Percentiles rank a stretch among this genome's conserved stretches.
These are phyloP conservation scores for Gentiana dahurica DNA, from an alignment of 257 asterid genomes.

Conservation along the genomic window DNA sequence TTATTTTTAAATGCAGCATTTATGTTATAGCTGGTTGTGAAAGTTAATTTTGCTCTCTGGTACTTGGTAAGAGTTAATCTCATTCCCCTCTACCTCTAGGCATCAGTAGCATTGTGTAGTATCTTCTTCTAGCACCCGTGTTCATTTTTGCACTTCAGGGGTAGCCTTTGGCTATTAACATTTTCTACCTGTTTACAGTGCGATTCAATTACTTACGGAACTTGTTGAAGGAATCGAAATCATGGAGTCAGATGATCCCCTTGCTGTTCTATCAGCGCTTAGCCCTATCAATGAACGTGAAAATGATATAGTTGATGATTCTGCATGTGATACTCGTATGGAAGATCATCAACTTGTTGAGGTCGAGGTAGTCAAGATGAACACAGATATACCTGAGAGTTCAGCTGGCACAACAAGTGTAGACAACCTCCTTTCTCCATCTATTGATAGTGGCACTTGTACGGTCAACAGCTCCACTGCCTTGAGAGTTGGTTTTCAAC, in stretches of 20 bases:
- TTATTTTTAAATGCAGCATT: too few relatives aligned
- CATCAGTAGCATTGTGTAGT: too few relatives aligned
- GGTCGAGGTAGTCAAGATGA: constrained; percentile 22
- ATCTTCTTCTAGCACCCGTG: too few relatives aligned
- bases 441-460: constrained; percentile 25
- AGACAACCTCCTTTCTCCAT: constrained; percentile 24
- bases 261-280: constrained; percentile 37
- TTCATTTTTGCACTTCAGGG: too few relatives aligned
- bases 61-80: too few relatives aligned
- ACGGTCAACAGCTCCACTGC: constrained; percentile 17
- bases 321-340: constrained; percentile 19
- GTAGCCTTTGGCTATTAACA: too few relatives aligned
- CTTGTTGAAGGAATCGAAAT: constrained; percentile 6
- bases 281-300: constrained; percentile 31
- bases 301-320: constrained; percentile 17
- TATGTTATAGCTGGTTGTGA: too few relatives aligned
- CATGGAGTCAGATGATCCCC: constrained; percentile 59
- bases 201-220: neutral
- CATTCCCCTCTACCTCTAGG: too few relatives aligned
- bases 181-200: too few relatives aligned
- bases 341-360: constrained; percentile 23
- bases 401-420: constrained; percentile 21
- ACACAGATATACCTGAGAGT: constrained; percentile 22
- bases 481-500: constrained; percentile 18
- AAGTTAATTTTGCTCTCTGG: too few relatives aligned